phyloP scores from a whole-genome alignment of 129 eudicot species.

The Centrapalus pauciflorus region DNA sequence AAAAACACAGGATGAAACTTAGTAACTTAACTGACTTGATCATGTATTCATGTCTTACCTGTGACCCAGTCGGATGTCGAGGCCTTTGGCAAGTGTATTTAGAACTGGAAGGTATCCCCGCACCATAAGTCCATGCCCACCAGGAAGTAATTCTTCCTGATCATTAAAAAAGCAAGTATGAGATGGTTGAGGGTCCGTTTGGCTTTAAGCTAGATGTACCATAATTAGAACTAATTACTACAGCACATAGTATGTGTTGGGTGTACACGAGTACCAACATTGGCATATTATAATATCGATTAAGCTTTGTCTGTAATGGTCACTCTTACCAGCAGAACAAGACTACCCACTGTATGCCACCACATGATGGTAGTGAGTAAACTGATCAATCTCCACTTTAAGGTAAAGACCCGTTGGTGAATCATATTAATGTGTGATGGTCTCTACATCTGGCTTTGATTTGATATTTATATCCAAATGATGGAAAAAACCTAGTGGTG shows the following conservation, averaged over 20 bases:
- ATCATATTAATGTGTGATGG: neutral
- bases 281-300: neutral
- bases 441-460: neutral
- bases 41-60: constrained; percentile 38
- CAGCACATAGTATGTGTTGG: neutral
- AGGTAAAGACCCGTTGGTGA: too few species aligned
- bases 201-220: neutral
- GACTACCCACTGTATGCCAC: too few species aligned
- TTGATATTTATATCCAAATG: neutral
- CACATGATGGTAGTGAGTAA: too few species aligned
- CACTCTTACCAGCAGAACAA: neutral
- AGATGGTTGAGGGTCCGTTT: neutral
- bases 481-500: neutral
- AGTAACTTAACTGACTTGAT: neutral
- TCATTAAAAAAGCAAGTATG: constrained; percentile 2
- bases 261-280: neutral
- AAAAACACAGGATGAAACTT: neutral
- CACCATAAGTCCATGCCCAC: constrained; percentile 99
- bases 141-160: constrained; percentile 93
- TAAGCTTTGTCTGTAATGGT: neutral
- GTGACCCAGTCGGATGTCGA: constrained; percentile 78
- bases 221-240: too few species aligned
- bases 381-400: too few species aligned
- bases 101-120: constrained; percentile 93
- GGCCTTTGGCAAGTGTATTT: constrained; percentile 93